phyloP scores from a whole-genome alignment of 345 rosid species.

The Syzygium aromaticum region DNA sequence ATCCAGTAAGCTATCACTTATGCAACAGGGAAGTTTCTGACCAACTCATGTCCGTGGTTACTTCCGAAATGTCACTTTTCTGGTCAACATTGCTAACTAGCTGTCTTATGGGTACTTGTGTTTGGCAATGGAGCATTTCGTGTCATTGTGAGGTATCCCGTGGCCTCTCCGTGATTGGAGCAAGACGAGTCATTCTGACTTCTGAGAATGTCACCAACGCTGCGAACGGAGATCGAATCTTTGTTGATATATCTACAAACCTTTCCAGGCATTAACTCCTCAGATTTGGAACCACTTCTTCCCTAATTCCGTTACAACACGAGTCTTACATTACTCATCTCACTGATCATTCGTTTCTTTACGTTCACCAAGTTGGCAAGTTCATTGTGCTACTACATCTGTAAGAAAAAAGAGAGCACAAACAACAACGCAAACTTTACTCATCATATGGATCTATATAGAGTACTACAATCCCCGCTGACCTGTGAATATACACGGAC shows the following conservation, averaged over 20 bases:
- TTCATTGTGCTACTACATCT: not conserved
- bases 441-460: not conserved
- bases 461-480: not conserved
- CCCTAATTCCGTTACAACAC: rapidly evolving
- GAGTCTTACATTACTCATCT: not conserved
- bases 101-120: not conserved
- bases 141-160: not conserved
- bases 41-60: not conserved
- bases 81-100: not conserved
- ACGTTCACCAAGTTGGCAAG: not conserved
- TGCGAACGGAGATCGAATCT: not conserved
- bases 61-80: not conserved
- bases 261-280: not conserved
- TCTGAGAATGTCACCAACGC: not conserved
- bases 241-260: not conserved
- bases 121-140: not conserved
- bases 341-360: not conserved
- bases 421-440: not conserved
- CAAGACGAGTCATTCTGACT: not conserved
- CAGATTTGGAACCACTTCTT: not conserved
- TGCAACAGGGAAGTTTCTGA: not conserved
- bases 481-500: not conserved
- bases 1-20: not conserved
- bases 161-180: not conserved
- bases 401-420: not conserved